phyloP scores from a whole-genome alignment of 202 grass and related monocot genomes.

The Brachypodium distachyon region DNA sequence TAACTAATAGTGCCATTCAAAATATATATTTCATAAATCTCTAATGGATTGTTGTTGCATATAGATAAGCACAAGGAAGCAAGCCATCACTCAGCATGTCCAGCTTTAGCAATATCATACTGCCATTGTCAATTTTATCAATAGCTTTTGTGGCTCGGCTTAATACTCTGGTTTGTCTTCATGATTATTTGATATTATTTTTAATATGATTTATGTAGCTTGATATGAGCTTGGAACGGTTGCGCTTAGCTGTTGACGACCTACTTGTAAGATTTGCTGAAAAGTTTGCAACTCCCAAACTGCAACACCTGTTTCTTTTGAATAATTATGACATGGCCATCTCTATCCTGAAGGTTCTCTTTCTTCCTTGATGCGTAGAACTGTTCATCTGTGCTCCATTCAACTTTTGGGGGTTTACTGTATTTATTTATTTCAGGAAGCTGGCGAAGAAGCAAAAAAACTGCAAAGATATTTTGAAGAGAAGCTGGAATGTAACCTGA shows the following conservation, averaged over 20 bases:
- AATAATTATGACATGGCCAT: conserved; percentile 97
- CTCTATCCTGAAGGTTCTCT: conserved; percentile 72
- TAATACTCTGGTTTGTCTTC: background rate
- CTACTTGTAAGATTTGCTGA: conserved; percentile 47
- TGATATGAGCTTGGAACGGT: conserved; percentile 70
- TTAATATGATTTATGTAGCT: conserved; percentile 50
- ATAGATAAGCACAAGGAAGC: background rate
- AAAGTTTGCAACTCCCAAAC: conserved; percentile 53
- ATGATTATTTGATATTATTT: conserved; percentile 9
- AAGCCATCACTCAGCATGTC: background rate
- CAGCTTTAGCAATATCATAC: background rate
- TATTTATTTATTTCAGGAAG: conserved; percentile 40
- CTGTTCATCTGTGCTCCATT: background rate
- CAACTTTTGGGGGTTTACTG: background rate
- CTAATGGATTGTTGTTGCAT: background rate
- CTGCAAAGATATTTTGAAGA: conserved; percentile 65
- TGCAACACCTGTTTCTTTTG: conserved; percentile 74
- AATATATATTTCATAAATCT: background rate
- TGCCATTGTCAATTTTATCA: background rate
- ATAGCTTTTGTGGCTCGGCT: background rate
- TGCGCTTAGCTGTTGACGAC: conserved; percentile 60
- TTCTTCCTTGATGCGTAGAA: background rate
- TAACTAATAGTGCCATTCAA: background rate
- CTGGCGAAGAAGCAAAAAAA: conserved; percentile 42
- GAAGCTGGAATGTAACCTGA: conserved; percentile 70